phyloP scores from a whole-genome alignment of 2,329 filamentous ascomycete genomes.

The Colletotrichum sidae region DNA sequence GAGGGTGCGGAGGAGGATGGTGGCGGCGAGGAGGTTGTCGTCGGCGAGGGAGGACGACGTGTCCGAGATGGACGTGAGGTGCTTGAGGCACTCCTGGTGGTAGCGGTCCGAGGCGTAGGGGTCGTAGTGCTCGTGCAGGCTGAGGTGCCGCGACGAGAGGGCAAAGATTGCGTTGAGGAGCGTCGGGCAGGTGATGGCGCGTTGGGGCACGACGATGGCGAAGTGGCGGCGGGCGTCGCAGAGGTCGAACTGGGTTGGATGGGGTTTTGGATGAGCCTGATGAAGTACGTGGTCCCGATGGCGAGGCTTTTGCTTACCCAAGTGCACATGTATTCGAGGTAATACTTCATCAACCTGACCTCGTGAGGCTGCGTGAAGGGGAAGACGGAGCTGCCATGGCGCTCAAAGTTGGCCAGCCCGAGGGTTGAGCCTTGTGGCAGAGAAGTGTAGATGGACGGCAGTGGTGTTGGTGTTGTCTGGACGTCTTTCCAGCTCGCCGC shows the following conservation, averaged over 20 bases:
- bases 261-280: neutral
- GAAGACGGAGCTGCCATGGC: conserved; percentile 34
- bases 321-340: conserved; percentile 44
- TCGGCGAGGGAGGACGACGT: conserved; percentile 52
- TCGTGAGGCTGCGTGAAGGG: conserved; percentile 40
- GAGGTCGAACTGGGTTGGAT: conserved; percentile 28
- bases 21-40: conserved; percentile 66
- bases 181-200: conserved; percentile 60
- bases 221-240: conserved; percentile 52
- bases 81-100: conserved; percentile 60
- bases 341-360: conserved; percentile 43
- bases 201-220: conserved; percentile 61
- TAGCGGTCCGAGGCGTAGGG: conserved; percentile 63
- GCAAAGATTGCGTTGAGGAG: conserved; percentile 66
- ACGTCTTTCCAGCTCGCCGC: conserved; percentile 29
- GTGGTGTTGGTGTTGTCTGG: neutral
- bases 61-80: conserved; percentile 53
- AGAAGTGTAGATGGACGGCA: conserved; percentile 11
- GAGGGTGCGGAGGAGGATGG: conserved; percentile 66
- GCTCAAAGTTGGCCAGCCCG: conserved; percentile 30
- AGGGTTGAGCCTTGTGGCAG: conserved; percentile 15
- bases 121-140: conserved; percentile 55
- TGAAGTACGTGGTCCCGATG: neutral
- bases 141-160: conserved; percentile 64
- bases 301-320: conserved; percentile 36